Conservation (phyloP, 371 early-diverging fungal species). For the Apophysomyces elegans region DNA sequence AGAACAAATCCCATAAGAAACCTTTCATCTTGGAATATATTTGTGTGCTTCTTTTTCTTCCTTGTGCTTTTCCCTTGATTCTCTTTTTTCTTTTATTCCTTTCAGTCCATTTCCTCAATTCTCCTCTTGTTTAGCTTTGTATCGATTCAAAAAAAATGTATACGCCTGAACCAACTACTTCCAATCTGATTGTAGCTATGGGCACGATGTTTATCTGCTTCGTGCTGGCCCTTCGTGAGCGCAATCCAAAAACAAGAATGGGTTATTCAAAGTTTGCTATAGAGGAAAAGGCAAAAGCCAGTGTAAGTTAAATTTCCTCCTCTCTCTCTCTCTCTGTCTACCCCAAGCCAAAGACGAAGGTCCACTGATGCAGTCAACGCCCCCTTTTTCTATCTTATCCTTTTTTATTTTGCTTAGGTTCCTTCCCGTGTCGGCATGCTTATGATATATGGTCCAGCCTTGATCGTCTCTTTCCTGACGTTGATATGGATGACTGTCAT, state of each 20-base stretch:
- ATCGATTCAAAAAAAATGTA: conserved; percentile 16
- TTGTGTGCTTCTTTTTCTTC: background rate
- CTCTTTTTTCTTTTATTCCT: background rate
- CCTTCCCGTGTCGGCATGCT: conserved; percentile 41
- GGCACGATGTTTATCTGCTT: background rate
- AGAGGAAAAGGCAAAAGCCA: background rate
- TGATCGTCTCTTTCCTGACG: conserved; percentile 10
- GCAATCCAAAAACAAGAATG: conserved; percentile 30
- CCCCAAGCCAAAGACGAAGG: background rate
- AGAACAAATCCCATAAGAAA: background rate
- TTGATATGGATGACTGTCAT: background rate
- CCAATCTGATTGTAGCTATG: conserved; percentile 12
- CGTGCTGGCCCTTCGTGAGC: conserved; percentile 22
- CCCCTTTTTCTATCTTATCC: no score
- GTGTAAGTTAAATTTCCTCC: background rate
- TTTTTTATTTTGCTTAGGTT: conserved; percentile 23
- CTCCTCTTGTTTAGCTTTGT: no score
- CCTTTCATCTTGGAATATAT: background rate
- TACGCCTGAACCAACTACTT: conserved; percentile 16
- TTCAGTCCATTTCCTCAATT: no score
- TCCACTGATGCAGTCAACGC: background rate
- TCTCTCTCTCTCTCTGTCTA: no score
- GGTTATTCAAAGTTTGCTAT: conserved; percentile 44
- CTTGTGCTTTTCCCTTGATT: conserved; percentile 2
- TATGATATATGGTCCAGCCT: conserved; percentile 36